Evolutionary conservation across 139 green algal genomes (phyloP), one percentile per base, ranked within the genome.

Genomic region (Edaphochlamys debaryana): DNA sequence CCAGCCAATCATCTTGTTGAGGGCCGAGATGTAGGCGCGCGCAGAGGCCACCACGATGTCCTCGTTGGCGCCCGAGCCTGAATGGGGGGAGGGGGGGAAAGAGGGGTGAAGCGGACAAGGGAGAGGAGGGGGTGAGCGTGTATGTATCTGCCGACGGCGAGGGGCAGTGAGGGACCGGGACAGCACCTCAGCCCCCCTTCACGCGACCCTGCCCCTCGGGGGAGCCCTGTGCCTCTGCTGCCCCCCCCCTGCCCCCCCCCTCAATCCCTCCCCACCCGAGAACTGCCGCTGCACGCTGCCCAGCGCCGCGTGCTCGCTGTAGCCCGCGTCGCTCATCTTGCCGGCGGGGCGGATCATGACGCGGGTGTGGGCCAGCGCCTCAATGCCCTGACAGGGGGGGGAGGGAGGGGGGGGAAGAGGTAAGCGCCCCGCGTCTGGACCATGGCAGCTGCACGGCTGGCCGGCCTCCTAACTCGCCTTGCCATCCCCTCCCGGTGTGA

Each of bases 1-100:
- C 85, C 87, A 96, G 19, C 86, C 75, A 58, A 99, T 96, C 91
- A 99, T 95, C 90, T 99, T 99, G 93, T 99, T 99, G 11, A 99
- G 86, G 9, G 97, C 97, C 40, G 74, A 90, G 48, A 98, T 83
- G 90, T 99, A 99, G 4, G 97, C 97, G 23, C 95, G 90, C 0
- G 92, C 95, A 22, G 85, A 94, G 7, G 95, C 88, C 48, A 99
- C 96, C 11, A 99, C 96, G 69, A 99, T 96, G 88, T 99, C 97
- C 79, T 96, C 94, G 75, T 98, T 90, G 0, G 97, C 93, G 40
- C 95, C 96, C 17, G 80, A 94, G 50, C 96, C 94, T 84, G 84
- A 86, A 85, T 75, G 87, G 58, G 52, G 4, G 13, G 52, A 27
- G 52, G 15, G 15, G 7, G 52, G 52, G 52, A 15, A 23, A n/a